These are phyloP conservation scores for Chlorella ohadii DNA, from an alignment of 139 green algal genomes.

Conservation along the genomic window DNA sequence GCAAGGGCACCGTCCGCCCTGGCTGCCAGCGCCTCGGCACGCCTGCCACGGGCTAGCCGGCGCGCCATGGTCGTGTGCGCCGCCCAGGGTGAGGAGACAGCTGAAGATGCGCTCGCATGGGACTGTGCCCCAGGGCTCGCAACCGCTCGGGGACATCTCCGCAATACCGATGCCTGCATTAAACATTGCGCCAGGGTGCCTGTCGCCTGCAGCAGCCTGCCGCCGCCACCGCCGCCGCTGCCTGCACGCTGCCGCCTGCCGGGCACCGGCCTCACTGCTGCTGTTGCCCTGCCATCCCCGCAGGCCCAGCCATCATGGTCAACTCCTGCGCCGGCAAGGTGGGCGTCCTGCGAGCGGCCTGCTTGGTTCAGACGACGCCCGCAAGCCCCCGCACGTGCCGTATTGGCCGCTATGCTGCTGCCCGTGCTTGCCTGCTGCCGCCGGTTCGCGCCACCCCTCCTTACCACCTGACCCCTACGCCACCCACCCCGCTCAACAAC, in stretches of 20 bases:
- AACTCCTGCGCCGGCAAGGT: constrained; percentile 91
- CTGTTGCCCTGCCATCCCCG: background rate
- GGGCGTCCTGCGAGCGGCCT: background rate
- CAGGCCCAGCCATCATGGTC: constrained; percentile 71
- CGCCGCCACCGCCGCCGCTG: background rate
- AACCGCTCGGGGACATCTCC: too few relatives aligned
- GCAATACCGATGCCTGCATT: too few relatives aligned
- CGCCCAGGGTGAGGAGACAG: too few relatives aligned
- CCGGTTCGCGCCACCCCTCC: background rate
- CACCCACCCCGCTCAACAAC: background rate
- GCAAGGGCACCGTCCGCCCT: too few relatives aligned
- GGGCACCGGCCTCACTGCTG: too few relatives aligned
- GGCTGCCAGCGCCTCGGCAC: too few relatives aligned
- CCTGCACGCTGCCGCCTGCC: too few relatives aligned
- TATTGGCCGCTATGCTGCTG: background rate
- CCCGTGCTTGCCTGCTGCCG: background rate
- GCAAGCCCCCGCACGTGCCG: background rate
- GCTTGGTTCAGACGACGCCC: background rate
- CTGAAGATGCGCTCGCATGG: too few relatives aligned
- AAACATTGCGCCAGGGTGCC: too few relatives aligned
- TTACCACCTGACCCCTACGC: background rate
- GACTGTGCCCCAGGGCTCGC: too few relatives aligned
- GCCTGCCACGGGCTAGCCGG: too few relatives aligned
- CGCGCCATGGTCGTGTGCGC: too few relatives aligned
- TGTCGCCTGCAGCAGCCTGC: background rate